A percentile compares a stretch with the other conserved stretches of the same genome.
phyloP scores from a whole-genome alignment of 371 early-diverging fungal genomes.

The Zopfochytrium polystomum region DNA sequence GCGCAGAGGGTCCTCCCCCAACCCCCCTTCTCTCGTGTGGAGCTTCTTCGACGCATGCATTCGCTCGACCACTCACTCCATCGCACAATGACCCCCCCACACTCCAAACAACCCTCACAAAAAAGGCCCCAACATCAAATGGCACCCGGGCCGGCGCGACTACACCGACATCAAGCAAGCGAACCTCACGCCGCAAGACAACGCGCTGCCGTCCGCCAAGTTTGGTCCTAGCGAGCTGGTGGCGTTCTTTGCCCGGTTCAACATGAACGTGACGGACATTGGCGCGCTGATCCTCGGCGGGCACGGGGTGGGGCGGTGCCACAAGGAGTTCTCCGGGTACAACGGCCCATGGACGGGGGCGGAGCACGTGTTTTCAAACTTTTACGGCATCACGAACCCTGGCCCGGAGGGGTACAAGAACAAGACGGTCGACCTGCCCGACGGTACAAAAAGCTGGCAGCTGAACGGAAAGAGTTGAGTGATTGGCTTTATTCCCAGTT shows the following conservation, averaged over 20 bases:
- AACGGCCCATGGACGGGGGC: slow-evolving; percentile 13
- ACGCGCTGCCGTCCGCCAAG: slow-evolving; percentile 1
- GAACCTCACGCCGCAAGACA: not conserved
- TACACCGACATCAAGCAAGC: slow-evolving; percentile 2
- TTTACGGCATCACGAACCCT: not conserved
- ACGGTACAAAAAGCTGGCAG: not conserved
- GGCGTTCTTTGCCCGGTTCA: not conserved
- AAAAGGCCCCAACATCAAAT: slow-evolving; percentile 8
- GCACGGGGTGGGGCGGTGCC: slow-evolving; percentile 10
- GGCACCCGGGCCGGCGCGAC: slow-evolving; percentile 10
- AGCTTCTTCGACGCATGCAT: no score
- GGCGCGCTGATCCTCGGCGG: slow-evolving; percentile 9
- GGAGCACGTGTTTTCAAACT: slow-evolving; percentile 4
- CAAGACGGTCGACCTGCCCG: not conserved
- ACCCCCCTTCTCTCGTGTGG: no score
- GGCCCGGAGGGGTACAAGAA: not conserved
- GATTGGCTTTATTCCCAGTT: not conserved
- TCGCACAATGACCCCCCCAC: no score
- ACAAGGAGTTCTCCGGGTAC: slow-evolving; percentile 9
- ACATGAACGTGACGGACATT: slow-evolving; percentile 3
- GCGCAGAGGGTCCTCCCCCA: no score
- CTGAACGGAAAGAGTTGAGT: not conserved
- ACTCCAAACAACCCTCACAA: no score
- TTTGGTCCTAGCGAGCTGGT: not conserved
- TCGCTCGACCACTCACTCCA: no score